Base-by-base conservation (phyloP, 441 rosid genomes). In the Euphorbia schlechtendalii region DNA sequence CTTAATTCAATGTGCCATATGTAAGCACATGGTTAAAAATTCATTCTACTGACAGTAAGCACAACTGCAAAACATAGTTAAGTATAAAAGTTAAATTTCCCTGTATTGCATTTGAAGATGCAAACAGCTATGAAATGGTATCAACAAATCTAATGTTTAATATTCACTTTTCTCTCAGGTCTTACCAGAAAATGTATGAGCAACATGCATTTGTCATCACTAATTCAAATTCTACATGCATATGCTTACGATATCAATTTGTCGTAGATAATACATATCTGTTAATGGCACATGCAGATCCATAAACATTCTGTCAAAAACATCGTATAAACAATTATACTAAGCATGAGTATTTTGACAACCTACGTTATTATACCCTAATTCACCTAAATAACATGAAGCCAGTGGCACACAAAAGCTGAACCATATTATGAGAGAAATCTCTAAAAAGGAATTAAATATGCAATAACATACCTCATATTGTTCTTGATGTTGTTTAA, bases 391-490 rank as follows among this genome's bases (percentile, higher is more conserved):
- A 30, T 17, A 65, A 43, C 64, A 64, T 71, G 56, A 54, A 41
- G 40, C 66, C 64, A 67, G 49, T 43, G 46, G 27, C n/a, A 12
- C 11, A 59, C 18, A 12, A 59, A n/a, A 27, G 55, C 54, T 54
- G 32, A 55, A 38, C 56, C 8, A 66, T 27, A 61, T 30, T 10
- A 11, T 14, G n/a, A n/a, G 52, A 55, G 56, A 21, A 62, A 18
- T 71, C 25, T 58, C 56, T 48, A 72, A 59, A 67, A 60, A 61
- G 59, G 27, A 66, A 60, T 11, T 28, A n/a, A 48, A 30, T 55
- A 28, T 17, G 55, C 52, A 17, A 76, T 74, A 69, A 32, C 74
- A 72, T 82, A 94, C 97, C 97, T 88, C 92, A 65, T 72, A 61
- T 55, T 80, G 90, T 71, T 82, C 84, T 70, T 78, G 82, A 40